These are phyloP conservation scores for Cymbidium sinense DNA, from an alignment of 106 monocot genomes.

Conservation along the genomic window DNA sequence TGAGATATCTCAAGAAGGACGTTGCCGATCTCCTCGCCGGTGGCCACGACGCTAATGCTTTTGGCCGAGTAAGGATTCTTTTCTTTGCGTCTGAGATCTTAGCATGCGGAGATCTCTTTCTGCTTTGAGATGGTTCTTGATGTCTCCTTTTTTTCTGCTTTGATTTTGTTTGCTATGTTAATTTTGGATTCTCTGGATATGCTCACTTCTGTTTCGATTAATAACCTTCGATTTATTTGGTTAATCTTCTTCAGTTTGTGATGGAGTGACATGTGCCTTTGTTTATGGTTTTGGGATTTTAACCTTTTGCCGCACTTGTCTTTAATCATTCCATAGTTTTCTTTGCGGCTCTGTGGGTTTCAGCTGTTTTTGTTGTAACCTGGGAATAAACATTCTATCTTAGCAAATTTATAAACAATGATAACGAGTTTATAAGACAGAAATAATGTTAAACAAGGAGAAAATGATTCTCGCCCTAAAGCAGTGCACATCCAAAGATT, in stretches of 20 bases:
- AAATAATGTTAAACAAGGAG: too few relatives aligned
- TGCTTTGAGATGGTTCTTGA: not conserved
- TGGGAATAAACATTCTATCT: too few relatives aligned
- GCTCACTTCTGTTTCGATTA: too few relatives aligned
- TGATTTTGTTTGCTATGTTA: not conserved
- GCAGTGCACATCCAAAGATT: too few relatives aligned
- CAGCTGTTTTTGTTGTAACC: too few relatives aligned
- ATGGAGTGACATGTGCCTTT: not conserved
- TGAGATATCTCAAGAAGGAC: constrained; percentile 65
- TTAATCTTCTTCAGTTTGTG: not conserved
- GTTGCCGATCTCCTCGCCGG: constrained; percentile 65
- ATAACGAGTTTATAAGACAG: too few relatives aligned
- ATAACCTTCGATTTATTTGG: not conserved
- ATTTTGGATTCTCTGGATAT: too few relatives aligned
- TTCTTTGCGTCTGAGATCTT: not conserved
- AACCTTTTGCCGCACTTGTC: not conserved
- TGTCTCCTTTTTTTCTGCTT: not conserved
- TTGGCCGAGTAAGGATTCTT: constrained; percentile 39
- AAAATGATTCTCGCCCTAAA: too few relatives aligned
- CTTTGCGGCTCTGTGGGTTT: too few relatives aligned
- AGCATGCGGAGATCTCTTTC: not conserved
- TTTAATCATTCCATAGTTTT: too few relatives aligned
- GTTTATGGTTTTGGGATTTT: not conserved
- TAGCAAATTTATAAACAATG: too few relatives aligned
- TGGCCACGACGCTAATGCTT: constrained; percentile 48